Evolutionary conservation across 768 basidiomycete genomes (phyloP), one percentile per base, ranked within the genome.

Genomic region (Russula emetica): DNA sequence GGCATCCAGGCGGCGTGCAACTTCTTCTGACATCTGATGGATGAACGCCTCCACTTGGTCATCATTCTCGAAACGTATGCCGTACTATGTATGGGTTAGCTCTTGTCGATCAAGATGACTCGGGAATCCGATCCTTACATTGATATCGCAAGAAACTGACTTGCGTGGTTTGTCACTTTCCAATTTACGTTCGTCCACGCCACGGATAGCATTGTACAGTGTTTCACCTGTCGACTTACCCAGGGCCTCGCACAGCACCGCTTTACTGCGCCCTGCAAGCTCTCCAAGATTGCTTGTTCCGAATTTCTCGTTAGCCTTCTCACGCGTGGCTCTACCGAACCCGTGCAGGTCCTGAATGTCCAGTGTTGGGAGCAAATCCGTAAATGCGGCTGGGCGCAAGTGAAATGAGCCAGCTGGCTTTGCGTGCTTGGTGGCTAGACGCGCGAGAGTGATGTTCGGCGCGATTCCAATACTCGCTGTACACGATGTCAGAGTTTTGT

Each of bases 101-200:
- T 44, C 50, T 13, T 65, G 34, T 47, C 32, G 58, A 50, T 70
- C 47, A 69, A 57, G 34, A 14, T 58, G 47, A 67, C 11, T 22
- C 34, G 20, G 56, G 40, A 20, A 32, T 26, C 34, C 42, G 8
- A 81, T 60, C 47, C 92, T 72, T 69, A 95, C 94, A 70, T 94
- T 99, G 70, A 98, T 90, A 72, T 98, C 96, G 62, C 92, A 94
- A 13, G 90, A 93, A 22, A 99, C 93, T 7, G 88, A 92, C 74
- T 94, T 94, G 69, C 96, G 79, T 55, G 87, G 84, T 71, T 93
- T 92, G 72, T 92, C 88, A 38, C 85, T 86, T 72, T 93, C 90
- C 50, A 98, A 75, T 63, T 82, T 82, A 59, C 84, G 82, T 38
- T 89, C 82, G 69, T 98, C 97, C 30, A 94, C 78, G 0, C 97